Percentiles rank a stretch among this genome's conserved stretches.
These are phyloP conservation scores for Medicago ruthenica DNA, from an alignment of 306 rosid genomes.

Conservation along the genomic window DNA sequence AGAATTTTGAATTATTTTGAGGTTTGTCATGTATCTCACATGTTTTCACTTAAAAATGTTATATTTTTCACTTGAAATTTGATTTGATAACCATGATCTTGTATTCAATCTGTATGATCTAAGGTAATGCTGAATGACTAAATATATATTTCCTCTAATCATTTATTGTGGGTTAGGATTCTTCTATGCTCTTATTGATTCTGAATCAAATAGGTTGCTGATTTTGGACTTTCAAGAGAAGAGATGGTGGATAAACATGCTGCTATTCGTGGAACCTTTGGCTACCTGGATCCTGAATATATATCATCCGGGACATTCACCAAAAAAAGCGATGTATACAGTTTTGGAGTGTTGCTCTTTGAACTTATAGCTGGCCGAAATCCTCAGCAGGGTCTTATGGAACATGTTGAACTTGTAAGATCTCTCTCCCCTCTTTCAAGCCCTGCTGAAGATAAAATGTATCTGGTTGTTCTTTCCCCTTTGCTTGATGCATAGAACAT, in stretches of 20 bases:
- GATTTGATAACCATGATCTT: too few relatives aligned
- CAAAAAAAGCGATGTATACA: constrained; percentile 97
- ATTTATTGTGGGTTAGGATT: constrained; percentile 10
- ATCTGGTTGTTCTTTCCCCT: not conserved
- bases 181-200: constrained; percentile 26
- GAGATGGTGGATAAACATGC: constrained; percentile 90
- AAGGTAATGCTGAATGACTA: too few relatives aligned
- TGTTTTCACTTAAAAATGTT: too few relatives aligned
- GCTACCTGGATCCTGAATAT: constrained; percentile 96
- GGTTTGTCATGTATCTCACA: too few relatives aligned
- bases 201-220: constrained; percentile 79
- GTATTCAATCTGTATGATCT: too few relatives aligned
- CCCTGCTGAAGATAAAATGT: not conserved
- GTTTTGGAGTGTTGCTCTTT: constrained; percentile 93
- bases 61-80: too few relatives aligned
- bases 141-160: not conserved
- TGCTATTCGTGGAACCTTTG: constrained; percentile 86
- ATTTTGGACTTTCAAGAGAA: constrained; percentile 97
- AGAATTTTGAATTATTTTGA: too few relatives aligned
- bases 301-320: constrained; percentile 88
- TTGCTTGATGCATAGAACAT: not conserved
- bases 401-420: constrained; percentile 93
- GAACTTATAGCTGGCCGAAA: constrained; percentile 93
- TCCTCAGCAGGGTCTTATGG: constrained; percentile 99
- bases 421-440: constrained; percentile 43